Evolutionary conservation across 2,329 filamentous ascomycete genomes (phyloP).

Genomic region (Ophioceras dolichostomum): DNA sequence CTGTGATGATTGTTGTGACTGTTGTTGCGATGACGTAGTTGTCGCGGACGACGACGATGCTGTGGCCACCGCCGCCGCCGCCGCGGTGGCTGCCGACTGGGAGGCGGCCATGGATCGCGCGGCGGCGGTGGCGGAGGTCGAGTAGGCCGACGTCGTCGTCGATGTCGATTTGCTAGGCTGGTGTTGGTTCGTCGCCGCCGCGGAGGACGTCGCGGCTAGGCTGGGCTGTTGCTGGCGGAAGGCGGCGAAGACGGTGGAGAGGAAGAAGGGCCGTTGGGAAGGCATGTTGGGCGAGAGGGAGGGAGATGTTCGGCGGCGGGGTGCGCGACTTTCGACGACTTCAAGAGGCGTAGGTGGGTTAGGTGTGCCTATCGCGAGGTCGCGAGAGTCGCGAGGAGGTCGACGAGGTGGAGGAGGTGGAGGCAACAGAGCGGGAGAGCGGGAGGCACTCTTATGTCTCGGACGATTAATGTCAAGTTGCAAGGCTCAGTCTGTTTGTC

Average conservation of each 20-base stretch:
- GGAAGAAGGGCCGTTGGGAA: constrained; percentile 42
- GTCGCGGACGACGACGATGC: constrained; percentile 7
- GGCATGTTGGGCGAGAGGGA: constrained; percentile 33
- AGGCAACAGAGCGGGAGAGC: no score
- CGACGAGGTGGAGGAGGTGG: no score
- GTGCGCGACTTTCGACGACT: no score
- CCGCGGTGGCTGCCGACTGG: constrained; percentile 13
- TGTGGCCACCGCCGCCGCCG: constrained; percentile 7
- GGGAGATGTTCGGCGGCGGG: no score
- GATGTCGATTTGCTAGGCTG: constrained; percentile 19
- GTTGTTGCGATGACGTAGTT: no score
- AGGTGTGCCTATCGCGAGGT: no score
- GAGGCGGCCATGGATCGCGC: constrained; percentile 7
- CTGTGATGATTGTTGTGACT: no score
- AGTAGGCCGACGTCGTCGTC: constrained; percentile 10
- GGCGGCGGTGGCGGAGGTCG: constrained; percentile 7
- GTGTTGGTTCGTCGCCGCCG: constrained; percentile 13
- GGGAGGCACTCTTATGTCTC: no score
- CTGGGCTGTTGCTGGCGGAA: constrained; percentile 34
- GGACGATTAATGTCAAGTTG: no score
- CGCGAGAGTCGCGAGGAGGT: no score
- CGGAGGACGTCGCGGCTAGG: constrained; percentile 7
- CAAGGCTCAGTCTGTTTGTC: no score
- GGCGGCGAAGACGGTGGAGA: constrained; percentile 43
- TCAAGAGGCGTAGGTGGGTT: no score